phyloP scores from a whole-genome alignment of 495 filamentous ascomycete species.

The Aspergillus hancockii region DNA sequence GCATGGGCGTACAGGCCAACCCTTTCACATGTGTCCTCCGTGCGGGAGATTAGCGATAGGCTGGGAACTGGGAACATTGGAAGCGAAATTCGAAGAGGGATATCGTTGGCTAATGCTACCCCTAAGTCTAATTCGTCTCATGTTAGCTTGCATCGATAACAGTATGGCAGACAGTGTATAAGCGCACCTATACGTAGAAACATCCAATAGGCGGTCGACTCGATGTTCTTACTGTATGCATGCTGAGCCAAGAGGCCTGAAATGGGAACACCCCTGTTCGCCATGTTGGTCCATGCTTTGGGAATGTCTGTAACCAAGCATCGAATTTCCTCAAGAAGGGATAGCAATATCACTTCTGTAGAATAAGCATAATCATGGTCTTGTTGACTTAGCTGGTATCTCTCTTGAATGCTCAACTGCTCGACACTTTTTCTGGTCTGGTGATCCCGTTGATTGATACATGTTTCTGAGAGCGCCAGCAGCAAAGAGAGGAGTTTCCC shows the following conservation, averaged over 20 bases:
- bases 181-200: constrained; percentile 36
- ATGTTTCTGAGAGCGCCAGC: constrained; percentile 29
- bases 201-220: constrained; percentile 38
- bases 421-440: background rate
- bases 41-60: constrained; percentile 19
- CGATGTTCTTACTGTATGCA: constrained; percentile 20
- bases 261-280: constrained; percentile 3
- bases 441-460: constrained; percentile 9
- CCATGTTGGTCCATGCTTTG: constrained; percentile 17
- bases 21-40: constrained; percentile 25
- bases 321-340: constrained; percentile 4
- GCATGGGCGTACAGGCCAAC: constrained; percentile 27
- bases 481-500: constrained; percentile 23
- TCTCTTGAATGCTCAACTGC: background rate
- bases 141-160: background rate
- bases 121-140: constrained; percentile 26
- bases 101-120: constrained; percentile 30
- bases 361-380: background rate
- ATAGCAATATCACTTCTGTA: background rate
- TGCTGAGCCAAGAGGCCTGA: constrained; percentile 20
- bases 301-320: background rate
- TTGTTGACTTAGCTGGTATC: background rate
- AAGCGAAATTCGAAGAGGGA: constrained; percentile 22
- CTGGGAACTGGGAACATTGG: constrained; percentile 17
- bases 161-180: background rate